These are phyloP conservation scores for Diospyros kaki DNA, from an alignment of 148 eudicot species.

Conservation along the genomic window DNA sequence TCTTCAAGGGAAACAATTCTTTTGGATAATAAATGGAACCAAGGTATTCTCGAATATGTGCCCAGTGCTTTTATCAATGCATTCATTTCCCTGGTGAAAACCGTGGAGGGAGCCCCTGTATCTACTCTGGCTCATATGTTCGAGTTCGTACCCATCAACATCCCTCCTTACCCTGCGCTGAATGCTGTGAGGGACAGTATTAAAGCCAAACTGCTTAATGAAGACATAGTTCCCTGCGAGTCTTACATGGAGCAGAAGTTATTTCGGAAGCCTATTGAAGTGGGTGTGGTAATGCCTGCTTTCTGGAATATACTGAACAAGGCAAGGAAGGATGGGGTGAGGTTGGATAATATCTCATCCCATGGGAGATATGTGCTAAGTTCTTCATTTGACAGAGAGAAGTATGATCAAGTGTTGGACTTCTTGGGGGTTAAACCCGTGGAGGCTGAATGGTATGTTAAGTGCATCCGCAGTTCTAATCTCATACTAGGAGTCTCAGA, in stretches of 20 bases:
- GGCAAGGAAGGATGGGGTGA: constrained; percentile 16
- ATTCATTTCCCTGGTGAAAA: too few species aligned
- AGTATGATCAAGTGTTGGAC: constrained; percentile 34
- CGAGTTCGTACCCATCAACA: constrained; percentile 39
- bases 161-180: constrained; percentile 21
- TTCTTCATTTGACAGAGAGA: constrained; percentile 45
- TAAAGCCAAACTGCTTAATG: too few species aligned
- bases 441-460: constrained; percentile 54
- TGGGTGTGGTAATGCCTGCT: too few species aligned
- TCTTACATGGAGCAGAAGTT: constrained; percentile 20
- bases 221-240: constrained; percentile 19
- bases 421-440: constrained; percentile 50
- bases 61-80: neutral
- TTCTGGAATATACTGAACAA: too few species aligned
- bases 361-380: constrained; percentile 53
- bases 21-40: too few species aligned
- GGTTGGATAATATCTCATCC: constrained; percentile 47
- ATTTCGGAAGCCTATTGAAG: too few species aligned
- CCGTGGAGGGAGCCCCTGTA: too few species aligned
- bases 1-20: too few species aligned
- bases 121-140: neutral
- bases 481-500: constrained; percentile 44
- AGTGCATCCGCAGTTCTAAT: constrained; percentile 57
- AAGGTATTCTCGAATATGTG: constrained; percentile 1
- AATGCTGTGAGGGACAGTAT: too few species aligned